These are phyloP conservation scores for Pyricularia sp. DNA, from an alignment of 2,329 filamentous ascomycete species.

Conservation along the genomic window DNA sequence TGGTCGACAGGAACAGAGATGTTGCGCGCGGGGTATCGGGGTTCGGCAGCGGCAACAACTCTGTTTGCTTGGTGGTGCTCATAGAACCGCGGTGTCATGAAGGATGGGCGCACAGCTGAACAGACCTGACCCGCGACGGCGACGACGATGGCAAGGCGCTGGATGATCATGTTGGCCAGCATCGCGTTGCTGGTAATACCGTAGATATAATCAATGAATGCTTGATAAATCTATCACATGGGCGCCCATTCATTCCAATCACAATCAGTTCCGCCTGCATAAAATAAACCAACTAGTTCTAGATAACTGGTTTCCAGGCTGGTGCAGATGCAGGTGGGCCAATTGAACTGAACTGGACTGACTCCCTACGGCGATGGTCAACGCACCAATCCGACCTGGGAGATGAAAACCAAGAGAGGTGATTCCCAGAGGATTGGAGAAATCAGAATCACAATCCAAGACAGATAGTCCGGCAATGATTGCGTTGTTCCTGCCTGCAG, in stretches of 20 bases:
- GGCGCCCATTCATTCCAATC: not conserved
- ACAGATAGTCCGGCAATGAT: not conserved
- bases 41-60: not conserved
- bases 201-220: not conserved
- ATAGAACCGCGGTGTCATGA: not conserved
- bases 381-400: not conserved
- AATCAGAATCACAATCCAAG: not conserved
- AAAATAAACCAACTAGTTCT: too few species aligned
- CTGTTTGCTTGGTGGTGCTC: not conserved
- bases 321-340: not conserved
- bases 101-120: not conserved
- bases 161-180: not conserved
- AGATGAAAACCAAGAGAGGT: not conserved
- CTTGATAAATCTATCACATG: not conserved
- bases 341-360: not conserved
- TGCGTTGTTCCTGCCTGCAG: not conserved
- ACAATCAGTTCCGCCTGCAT: not conserved
- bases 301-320: not conserved
- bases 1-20: constrained; percentile 55
- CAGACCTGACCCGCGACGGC: not conserved
- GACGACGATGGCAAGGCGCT: not conserved
- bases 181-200: not conserved
- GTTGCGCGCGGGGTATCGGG: constrained; percentile 4
- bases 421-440: not conserved
- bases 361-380: not conserved